Percentiles rank a stretch among this genome's conserved stretches.
Evolutionary conservation across 495 filamentous ascomycete species (phyloP).

Genomic region (Hypoxylon trugodes): DNA sequence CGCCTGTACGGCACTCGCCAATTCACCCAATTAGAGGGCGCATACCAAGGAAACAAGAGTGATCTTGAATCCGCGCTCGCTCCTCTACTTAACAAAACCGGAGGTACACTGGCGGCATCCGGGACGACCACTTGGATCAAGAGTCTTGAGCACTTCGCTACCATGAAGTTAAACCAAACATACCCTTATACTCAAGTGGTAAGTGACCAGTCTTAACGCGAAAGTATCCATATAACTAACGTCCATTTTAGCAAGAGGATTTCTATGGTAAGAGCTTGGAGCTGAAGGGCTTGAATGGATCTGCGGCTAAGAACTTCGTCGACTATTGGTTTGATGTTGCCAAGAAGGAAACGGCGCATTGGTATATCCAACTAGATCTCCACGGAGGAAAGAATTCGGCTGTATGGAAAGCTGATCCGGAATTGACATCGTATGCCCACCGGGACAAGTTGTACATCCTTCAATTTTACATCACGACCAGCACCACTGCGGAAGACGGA

Average conservation of each 20-base stretch:
- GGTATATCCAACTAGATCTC: conserved; percentile 57
- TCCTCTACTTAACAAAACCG: conserved; percentile 49
- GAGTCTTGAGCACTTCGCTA: conserved; percentile 53
- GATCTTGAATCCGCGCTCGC: conserved; percentile 46
- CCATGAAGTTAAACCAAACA: conserved; percentile 50
- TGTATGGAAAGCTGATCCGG: conserved; percentile 44
- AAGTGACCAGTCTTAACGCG: conserved; percentile 11
- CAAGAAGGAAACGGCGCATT: conserved; percentile 46
- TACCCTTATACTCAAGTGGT: conserved; percentile 52
- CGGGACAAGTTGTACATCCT: conserved; percentile 55
- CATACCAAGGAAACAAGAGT: conserved; percentile 50
- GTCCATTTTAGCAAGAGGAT: conserved; percentile 48
- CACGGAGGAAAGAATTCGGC: conserved; percentile 56
- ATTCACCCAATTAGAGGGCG: conserved; percentile 53
- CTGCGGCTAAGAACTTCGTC: conserved; percentile 46
- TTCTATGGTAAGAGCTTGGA: conserved; percentile 58
- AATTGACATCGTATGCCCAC: conserved; percentile 49
- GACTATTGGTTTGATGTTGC: conserved; percentile 54
- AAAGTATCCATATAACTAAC: conserved; percentile 19
- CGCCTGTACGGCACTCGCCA: conserved; percentile 51
- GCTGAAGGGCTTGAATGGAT: conserved; percentile 46
- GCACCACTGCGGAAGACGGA: conserved; percentile 43
- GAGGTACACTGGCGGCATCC: conserved; percentile 42
- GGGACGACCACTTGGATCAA: conserved; percentile 54
- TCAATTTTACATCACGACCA: conserved; percentile 51